Base-by-base conservation (phyloP, 495 filamentous ascomycete species). In the Venustampulla echinocandica region DNA sequence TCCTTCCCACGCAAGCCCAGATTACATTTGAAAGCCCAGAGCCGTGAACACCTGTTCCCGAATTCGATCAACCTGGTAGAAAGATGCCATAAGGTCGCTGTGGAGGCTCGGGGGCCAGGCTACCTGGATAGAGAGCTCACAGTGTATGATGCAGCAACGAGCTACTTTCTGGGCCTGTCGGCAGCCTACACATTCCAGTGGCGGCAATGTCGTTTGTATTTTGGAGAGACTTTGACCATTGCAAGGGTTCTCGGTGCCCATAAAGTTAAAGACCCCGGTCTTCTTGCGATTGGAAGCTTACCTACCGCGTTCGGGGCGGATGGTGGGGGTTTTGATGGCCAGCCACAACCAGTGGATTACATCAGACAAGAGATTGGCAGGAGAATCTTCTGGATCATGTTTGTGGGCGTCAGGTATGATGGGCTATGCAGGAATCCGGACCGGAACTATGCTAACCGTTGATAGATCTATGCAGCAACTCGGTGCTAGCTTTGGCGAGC, bases 91-190 rank as follows among this genome's bases (percentile, higher is more conserved):
- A 69, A 78, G 23, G 68, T 92, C 21, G 83, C 83, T 6, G 68
- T 84, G 4, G 72, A 84, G 47, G 84, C 86, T 5, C 72, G 86
- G 36, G 86, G 87, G 4, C 54, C 72, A 1, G 73, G 71, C 7
- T 90, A 89, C 56, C 73, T 82, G 33, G 71, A 81, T 53, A 69
- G 69, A 47, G 75, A 74, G 13, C 68, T 85, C 24, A 84, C 73
- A 1, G 74, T 92, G 1, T 82, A 92, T 49, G 87, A 93, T 63
- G 86, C 86, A 0, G 80, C 79, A 0, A 86, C 82, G n/a, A 92
- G 86, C 63, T 93, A 90, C 56, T 84, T 90, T 52, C 63, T 92
- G 10, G 85, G 73, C 2, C 59, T 89, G 19, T 80, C 79, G n/a
- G 76, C 77, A 3, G 75, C 71, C 1, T 84, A 87, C 60, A 82